Evolutionary conservation across 2,329 filamentous ascomycete genomes (phyloP), one percentile per base, ranked within the genome.

Genomic region (Ascocoryne sarcoides): DNA sequence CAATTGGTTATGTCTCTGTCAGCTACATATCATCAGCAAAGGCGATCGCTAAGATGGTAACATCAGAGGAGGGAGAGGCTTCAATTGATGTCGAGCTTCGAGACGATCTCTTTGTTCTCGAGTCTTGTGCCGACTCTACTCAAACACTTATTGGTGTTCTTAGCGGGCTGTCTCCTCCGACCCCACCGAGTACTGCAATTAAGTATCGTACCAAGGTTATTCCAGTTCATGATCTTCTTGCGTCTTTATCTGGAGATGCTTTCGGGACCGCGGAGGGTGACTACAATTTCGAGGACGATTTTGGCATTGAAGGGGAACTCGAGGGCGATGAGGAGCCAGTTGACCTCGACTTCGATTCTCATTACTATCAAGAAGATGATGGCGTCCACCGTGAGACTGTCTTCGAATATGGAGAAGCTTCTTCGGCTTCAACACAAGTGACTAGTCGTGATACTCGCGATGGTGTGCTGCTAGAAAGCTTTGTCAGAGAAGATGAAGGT

Each of bases 81-180:
- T 74, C 77, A 30, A 62, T 95, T 10, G 82, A 92, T 50, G 71
- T 95, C 1, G 85, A 94, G 48, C 66, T 96, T 34, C 78, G 78
- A 45, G 89, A 95, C 55, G 83, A 94, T 49, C 70, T 98, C 1
- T 70, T 98, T 39, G 81, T 98, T 23, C 66, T 98, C 5, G 92
- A 98, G 62, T 93, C 89, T 1, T 98, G 93, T 55, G 92, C 92
- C 20, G 92, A 98, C 62, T 98, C 92, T 2, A 96, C 88, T 0
- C 88, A 95, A 60, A 98, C 92, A 0, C 70, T 98, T 10, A 82
- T 95, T 38, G 72, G 75, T 2, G 73, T 94, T 31, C 65, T 89
- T 12, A 86, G 84, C 54, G 88, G 83, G 1, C 69, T 98, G 4
- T 79, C 81, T 28, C 92, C 90, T 4, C 90, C 92, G 1, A 80